These are phyloP conservation scores for Chalciporus sphaerocephalus DNA, from an alignment of 768 basidiomycete species.

Conservation along the genomic window DNA sequence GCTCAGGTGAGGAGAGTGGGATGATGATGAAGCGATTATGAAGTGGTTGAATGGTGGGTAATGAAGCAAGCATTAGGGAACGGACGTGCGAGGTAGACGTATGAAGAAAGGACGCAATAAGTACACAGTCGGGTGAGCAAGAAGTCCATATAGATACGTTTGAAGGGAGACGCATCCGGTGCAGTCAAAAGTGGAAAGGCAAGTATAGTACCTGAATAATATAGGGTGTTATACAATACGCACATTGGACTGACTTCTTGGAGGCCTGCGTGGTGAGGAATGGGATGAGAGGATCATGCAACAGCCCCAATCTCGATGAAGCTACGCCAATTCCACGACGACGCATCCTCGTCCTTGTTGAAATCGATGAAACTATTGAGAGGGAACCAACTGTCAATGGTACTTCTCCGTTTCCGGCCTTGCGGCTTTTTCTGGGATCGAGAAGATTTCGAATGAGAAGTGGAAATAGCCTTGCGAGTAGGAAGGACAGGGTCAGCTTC, in stretches of 20 bases:
- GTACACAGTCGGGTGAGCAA: background rate
- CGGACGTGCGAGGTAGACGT: background rate
- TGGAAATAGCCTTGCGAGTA: conserved; percentile 5
- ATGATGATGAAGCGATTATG: background rate
- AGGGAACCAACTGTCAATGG: conserved; percentile 50
- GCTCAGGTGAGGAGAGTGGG: background rate
- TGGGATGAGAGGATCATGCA: conserved; percentile 4
- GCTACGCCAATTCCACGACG: conserved; percentile 55
- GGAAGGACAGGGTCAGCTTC: conserved; percentile 28
- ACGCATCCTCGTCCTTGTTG: conserved; percentile 43
- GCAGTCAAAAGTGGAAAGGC: conserved; percentile 1
- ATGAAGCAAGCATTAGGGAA: too few species aligned
- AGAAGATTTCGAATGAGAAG: conserved; percentile 9
- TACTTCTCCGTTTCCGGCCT: conserved; percentile 36
- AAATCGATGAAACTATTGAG: conserved; percentile 65
- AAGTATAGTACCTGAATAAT: conserved; percentile 15
- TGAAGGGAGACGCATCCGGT: conserved; percentile 6
- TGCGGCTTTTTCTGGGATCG: conserved; percentile 7
- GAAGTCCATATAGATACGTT: conserved; percentile 22
- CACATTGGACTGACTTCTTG: background rate
- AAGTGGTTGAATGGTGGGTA: too few species aligned
- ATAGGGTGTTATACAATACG: conserved; percentile 3
- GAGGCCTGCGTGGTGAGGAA: background rate
- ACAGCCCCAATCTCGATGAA: conserved; percentile 54
- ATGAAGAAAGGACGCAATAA: conserved; percentile 16